Evolutionary conservation across 768 basidiomycete species (phyloP), one percentile per base, ranked within the genome.

Genomic region (Phanerochaete sordida): DNA sequence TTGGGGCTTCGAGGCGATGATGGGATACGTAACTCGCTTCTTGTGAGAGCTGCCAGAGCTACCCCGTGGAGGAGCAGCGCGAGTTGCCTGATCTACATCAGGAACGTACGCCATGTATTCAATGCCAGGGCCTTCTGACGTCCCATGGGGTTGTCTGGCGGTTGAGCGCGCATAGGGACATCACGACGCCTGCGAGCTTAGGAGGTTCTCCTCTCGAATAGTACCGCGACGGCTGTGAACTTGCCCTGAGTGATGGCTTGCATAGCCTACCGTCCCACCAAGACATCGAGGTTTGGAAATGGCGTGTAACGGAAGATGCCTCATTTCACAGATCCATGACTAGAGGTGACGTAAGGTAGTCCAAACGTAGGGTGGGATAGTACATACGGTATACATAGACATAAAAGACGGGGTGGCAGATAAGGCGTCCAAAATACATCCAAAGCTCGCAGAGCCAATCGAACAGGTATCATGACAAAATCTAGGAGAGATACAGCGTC

Each of bases 401-500:
- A 54, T 55, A 60, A 54, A 26, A 19, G 39, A 43, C 7, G 51
- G 28, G 21, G 23, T 27, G 28, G 21, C 48, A 37, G 16, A 37
- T 57, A 31, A 24, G 39, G 11, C 15, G 49, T 58, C 57, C 58
- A 51, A 52, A 52, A 37, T 30, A 16, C 30, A 30, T 21, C 27
- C 30, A 26, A 8, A 21, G 52, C 52, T 47, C 59, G 23, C 59
- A 55, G 11, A 39, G 50, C 27, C 21, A 19, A 43, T 19, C 24
- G 28, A 50, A 27, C 46, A 53, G 21, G 45, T 47, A 55, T 69
- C 66, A 71, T 59, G 70, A 71, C 26, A 71, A 56, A 33, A 71
- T 65, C 70, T 71, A 52, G 24, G 27, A 50, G 31, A 13, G n/a
- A n/a, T n/a, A 55, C 33, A 60, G 26, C 24, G 59, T 66, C 57